These are phyloP conservation scores for Dactylorhiza incarnata DNA, from an alignment of 106 monocot genomes.

Conservation along the genomic window DNA sequence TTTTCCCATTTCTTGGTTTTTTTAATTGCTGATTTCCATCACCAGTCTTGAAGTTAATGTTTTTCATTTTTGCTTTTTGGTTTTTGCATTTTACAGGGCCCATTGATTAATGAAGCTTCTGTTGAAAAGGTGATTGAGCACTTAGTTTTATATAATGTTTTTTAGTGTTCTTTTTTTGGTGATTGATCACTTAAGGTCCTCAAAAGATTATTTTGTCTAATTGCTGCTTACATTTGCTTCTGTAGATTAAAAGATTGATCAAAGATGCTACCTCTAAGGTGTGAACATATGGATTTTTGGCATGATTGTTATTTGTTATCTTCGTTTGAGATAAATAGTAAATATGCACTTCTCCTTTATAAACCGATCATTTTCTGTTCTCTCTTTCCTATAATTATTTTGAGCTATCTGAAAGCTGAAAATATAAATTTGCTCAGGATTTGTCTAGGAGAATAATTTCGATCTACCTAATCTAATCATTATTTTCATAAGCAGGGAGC, in stretches of 20 bases:
- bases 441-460: too few relatives aligned
- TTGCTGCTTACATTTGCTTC: slow-evolving; percentile 4
- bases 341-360: too few relatives aligned
- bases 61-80: too few relatives aligned
- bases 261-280: slow-evolving; percentile 87
- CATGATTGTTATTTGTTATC: too few relatives aligned
- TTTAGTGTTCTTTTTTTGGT: too few relatives aligned
- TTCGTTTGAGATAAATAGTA: too few relatives aligned
- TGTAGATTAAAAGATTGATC: slow-evolving; percentile 71
- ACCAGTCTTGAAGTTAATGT: background rate
- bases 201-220: background rate
- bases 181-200: background rate
- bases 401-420: too few relatives aligned
- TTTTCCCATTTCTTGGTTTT: background rate
- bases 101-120: slow-evolving; percentile 91
- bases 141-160: background rate
- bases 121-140: slow-evolving; percentile 45
- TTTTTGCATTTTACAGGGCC: slow-evolving; percentile 51
- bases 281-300: background rate
- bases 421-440: too few relatives aligned
- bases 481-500: slow-evolving; percentile 36
- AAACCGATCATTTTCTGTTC: too few relatives aligned
- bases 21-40: background rate
- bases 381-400: too few relatives aligned
- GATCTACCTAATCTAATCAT: too few relatives aligned